These are phyloP conservation scores for Annulohypoxylon maeteangense DNA, from an alignment of 495 filamentous ascomycete species.

Conservation along the genomic window DNA sequence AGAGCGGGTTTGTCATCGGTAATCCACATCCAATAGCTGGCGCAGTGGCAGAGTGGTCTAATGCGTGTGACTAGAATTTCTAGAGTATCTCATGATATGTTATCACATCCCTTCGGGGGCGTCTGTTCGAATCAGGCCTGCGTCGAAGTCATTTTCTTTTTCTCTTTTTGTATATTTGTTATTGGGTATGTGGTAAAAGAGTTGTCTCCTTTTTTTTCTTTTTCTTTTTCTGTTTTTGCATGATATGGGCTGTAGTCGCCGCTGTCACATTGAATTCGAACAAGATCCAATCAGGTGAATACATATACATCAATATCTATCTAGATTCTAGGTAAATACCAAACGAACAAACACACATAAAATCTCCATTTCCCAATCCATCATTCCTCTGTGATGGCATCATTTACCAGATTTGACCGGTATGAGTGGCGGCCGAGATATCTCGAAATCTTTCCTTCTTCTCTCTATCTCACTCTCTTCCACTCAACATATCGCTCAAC, in stretches of 20 bases:
- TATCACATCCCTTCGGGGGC: constrained; percentile 8
- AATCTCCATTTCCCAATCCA: no score
- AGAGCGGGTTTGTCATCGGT: neutral
- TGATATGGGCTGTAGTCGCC: no score
- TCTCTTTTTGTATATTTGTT: neutral
- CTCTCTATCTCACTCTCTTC: constrained; percentile 29
- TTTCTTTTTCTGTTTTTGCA: neutral
- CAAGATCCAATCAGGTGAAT: no score
- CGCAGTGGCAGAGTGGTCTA: constrained; percentile 16
- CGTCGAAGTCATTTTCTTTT: neutral
- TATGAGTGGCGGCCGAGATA: neutral
- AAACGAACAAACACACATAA: no score
- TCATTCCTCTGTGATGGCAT: no score
- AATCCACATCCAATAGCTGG: neutral
- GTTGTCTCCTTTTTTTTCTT: neutral
- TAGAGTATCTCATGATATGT: neutral
- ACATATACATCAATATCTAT: no score
- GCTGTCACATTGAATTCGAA: no score
- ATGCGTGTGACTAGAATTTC: constrained; percentile 6
- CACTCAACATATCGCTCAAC: constrained; percentile 56
- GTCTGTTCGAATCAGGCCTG: constrained; percentile 17
- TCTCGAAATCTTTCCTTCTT: neutral
- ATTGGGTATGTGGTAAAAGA: neutral
- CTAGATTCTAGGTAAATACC: no score
- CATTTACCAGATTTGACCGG: no score